These are phyloP conservation scores for Bonia amplexicaulis DNA, from an alignment of 176 grass and related monocot genomes.

Conservation along the genomic window DNA sequence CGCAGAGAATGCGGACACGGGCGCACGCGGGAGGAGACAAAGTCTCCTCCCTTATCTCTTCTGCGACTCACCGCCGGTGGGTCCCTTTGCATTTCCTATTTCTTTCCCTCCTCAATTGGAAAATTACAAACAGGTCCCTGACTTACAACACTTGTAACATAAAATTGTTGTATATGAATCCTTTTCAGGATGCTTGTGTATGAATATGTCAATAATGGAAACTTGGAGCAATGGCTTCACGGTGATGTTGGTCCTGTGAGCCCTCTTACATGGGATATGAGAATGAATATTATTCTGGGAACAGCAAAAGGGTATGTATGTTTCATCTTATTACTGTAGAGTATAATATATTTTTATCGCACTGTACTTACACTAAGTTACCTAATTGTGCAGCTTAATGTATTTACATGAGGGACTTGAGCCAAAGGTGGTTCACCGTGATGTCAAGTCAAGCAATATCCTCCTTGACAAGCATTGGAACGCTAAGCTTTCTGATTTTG, in stretches of 20 bases:
- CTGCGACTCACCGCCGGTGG: too few species aligned
- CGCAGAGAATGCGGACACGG: too few species aligned
- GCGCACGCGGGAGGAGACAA: too few species aligned
- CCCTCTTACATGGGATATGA: conserved; percentile 89
- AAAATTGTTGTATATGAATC: conserved; percentile 15
- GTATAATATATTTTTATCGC: background rate
- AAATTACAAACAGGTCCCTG: too few species aligned
- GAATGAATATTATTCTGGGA: conserved; percentile 85
- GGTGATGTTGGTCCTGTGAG: conserved; percentile 86
- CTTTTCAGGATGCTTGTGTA: conserved; percentile 89
- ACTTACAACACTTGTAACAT: too few species aligned
- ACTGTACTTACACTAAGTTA: conserved; percentile 14
- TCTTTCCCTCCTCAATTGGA: too few species aligned
- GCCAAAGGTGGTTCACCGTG: conserved; percentile 94
- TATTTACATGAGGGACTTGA: conserved; percentile 98
- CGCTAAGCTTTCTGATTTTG: conserved; percentile 96
- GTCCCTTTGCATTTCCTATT: too few species aligned
- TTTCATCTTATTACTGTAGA: background rate
- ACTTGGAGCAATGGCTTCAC: conserved; percentile 96
- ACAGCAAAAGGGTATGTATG: conserved; percentile 80
- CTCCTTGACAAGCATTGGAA: conserved; percentile 91
- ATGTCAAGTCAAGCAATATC: conserved; percentile 98
- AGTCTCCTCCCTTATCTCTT: too few species aligned
- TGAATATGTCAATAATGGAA: conserved; percentile 90
- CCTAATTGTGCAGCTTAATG: conserved; percentile 63